Conservation (phyloP, 306 rosid species). For the Trichosanthes truncata region DNA sequence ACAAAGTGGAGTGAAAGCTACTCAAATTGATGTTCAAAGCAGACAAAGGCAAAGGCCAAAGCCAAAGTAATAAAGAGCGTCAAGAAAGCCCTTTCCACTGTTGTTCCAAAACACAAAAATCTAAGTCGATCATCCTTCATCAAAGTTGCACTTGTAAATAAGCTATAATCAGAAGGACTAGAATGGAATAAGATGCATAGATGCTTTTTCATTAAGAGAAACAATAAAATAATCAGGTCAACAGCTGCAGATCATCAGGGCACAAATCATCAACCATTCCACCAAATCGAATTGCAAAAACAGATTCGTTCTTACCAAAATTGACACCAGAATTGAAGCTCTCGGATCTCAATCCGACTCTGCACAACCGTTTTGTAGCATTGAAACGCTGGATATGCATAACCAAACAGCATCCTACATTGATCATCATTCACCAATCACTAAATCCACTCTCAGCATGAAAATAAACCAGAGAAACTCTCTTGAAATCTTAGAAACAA, state of each 20-base stretch:
- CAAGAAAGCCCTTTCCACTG: slow-evolving; percentile 41
- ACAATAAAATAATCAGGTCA: neutral
- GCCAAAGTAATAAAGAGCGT: slow-evolving; percentile 1
- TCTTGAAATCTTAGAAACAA: neutral
- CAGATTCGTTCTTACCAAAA: slow-evolving; percentile 25
- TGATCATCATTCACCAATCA: neutral
- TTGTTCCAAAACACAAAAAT: slow-evolving; percentile 17
- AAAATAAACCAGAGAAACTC: neutral
- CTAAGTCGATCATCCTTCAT: neutral
- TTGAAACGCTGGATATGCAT: slow-evolving; percentile 89
- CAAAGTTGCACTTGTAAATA: neutral
- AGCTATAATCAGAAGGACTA: neutral
- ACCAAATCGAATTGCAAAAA: slow-evolving; percentile 37
- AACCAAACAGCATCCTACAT: slow-evolving; percentile 55
- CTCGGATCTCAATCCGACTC: slow-evolving; percentile 51
- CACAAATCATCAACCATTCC: neutral
- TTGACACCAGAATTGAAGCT: slow-evolving; percentile 95
- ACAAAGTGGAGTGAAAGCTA: slow-evolving; percentile 14
- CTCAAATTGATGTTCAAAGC: slow-evolving; percentile 1
- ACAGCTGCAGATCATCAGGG: neutral
- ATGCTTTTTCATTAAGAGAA: neutral
- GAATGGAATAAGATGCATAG: neutral
- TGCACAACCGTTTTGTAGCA: slow-evolving; percentile 72
- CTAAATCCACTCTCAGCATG: neutral
- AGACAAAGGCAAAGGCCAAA: slow-evolving; percentile 5